Evolutionary conservation across 2,329 filamentous ascomycete species (phyloP), one percentile per base, ranked within the genome.

Genomic region (Aspergillus luchuensis): DNA sequence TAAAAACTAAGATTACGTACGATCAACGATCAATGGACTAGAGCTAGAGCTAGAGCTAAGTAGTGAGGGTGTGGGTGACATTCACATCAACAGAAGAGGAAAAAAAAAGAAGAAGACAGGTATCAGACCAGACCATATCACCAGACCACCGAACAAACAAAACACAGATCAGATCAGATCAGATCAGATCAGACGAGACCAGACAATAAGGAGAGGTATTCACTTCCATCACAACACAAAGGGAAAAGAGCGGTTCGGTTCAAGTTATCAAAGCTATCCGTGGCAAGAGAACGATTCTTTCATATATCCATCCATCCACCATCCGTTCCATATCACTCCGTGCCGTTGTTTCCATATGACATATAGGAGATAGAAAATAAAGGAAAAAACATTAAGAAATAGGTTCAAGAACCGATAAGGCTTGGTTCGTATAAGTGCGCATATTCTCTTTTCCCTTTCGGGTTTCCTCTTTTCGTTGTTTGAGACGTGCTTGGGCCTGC

Each of bases 361-460:
- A 28, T 28, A 17, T 17, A 30, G 28, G 28, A 30, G 28, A 30
- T 30, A 30, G 8, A 30, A 30, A 8, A 36, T 45, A 48, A 30
- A 38, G 19, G 7, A 28, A 8, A 23, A 15, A 49, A 47, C 30
- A 38, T 15, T 41, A 30, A 52, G 48, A 38, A 25, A 28, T 48
- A 43, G 25, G 41, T 38, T 63, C 54, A 58, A 52, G 53, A 8
- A 36, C 53, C 13, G 53, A 30, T 33, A 56, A 56, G 7, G 53
- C 8, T n/a, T 51, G 53, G 36, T 53, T 62, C 8, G 53, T 48
- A 39, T 61, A 55, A 13, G 67, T 48, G 45, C 59, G 63, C 4
- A 69, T 57, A 64, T 74, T 76, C 59, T 77, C 75, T 59, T 75
- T 76, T 25, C 71, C 75, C 63, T 67, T 72, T 19, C 66, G 67